Evolutionary conservation across 441 rosid genomes (phyloP), one percentile per base, ranked within the genome.

Genomic region (Eutrema salsugineum): DNA sequence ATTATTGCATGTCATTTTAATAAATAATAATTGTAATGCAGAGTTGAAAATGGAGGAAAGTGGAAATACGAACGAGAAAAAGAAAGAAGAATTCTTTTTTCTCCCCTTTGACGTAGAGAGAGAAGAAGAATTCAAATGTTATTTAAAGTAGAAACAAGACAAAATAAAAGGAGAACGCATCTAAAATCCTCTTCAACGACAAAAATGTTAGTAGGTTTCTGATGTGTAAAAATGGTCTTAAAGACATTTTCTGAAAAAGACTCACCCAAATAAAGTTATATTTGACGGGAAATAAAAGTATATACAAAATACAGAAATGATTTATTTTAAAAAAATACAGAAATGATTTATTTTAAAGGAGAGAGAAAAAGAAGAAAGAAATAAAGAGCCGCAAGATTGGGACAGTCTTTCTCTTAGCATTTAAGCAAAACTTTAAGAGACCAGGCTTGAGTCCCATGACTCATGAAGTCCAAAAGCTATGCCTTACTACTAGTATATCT

Each of bases 161-260:
- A 11, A 15, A 40, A 3, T 62, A 55, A 27, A 74, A 60, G 66
- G 63, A 50, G 63, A 59, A 75, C 22, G 74, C 69, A 60, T 68
- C 72, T 19, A 30, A 55, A 70, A 44, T 76, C 47, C 17, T 69
- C 65, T 63, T 69, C 46, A 24, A 48, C 79, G 75, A 76, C 79
- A 68, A 69, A 69, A 76, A 0, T 1, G 1, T n/a, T 69, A 70
- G 70, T 76, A 76, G 79, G 72, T 76, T 70, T 76, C 76, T 70
- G 76, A 76, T 70, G 79, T 76, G 79, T 76, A 76, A 76, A 68
- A 60, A 70, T 14, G 76, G 76, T 76, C 76, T 63, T 76, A 76
- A 76, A 70, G 79, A 48, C 66, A 76, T 70, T 58, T 51, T 46
- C 19, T 65, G 79, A 76, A 49, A 33, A 51, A 4, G 76, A 76